Conservation (phyloP, 2,329 filamentous ascomycete genomes). For the Diaporthe capsici region DNA sequence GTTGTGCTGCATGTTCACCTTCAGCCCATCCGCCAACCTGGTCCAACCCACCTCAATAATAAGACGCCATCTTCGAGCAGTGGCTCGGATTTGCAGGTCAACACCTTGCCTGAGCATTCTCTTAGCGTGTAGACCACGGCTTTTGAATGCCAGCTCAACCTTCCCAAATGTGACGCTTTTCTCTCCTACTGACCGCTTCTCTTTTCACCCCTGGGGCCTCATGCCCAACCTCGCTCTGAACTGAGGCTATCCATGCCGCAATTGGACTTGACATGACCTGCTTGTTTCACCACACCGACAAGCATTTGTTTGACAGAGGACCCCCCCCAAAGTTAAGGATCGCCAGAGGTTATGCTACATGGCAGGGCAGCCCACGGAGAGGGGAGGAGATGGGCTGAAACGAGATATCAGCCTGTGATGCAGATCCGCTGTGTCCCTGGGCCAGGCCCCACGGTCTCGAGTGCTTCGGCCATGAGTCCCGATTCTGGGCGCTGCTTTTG, state of each 20-base stretch:
- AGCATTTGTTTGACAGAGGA: neutral
- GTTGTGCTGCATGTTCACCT: neutral
- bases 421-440: neutral
- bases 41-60: neutral
- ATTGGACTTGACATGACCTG: neutral
- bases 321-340: neutral
- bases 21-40: neutral
- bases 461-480: too few relatives aligned
- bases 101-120: neutral
- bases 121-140: neutral
- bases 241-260: neutral
- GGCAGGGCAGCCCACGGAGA: neutral
- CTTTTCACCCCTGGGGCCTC: neutral
- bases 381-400: constrained; percentile 18
- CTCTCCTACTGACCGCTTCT: neutral
- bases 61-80: neutral
- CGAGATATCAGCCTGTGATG: neutral
- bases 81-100: neutral
- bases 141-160: neutral
- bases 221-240: neutral
- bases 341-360: constrained; percentile 8
- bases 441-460: neutral
- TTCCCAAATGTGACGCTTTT: neutral
- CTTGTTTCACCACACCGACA: constrained; percentile 10
- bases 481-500: neutral